Base-by-base conservation (phyloP, 108 stramenopile genomes). In the Fragilariopsis cylindrus region DNA sequence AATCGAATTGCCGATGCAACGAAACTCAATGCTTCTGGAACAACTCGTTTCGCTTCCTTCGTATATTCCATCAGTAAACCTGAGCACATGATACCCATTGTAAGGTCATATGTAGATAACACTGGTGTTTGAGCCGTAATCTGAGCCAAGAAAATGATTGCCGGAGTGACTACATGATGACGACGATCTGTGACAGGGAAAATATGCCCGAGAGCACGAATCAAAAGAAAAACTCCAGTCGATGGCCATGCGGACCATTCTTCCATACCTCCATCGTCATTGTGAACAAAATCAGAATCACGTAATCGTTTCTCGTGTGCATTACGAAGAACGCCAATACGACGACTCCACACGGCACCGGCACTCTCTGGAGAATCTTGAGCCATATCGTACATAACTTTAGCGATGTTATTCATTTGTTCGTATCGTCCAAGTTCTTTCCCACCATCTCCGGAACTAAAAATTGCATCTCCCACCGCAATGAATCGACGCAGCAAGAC, bases 121-220 rank as follows among this genome's bases (percentile, higher is more conserved):
- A 98, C 77, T 12, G 95, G 95, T 45, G 93, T 92, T 65, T 96
- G 94, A 8, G 88, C 87, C 30, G 97, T 60, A 18, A 85, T 88
- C 67, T 97, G 94, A 4, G 94, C 91, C 42, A 98, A 69, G 42
- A 96, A 74, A 30, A 97, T 79, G 53, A 91, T 62, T 7, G 84
- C 86, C 3, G 96, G 97, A 30, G 92, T 96, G 16, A 96, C 85
- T n/a, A 98, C 87, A 4, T 89, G 80, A 71, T 98, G 97, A 15
- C 92, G 87, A 64, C 79, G 85, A 83, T 98, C 98, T 6, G 96
- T 96, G 21, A 90, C 84, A 6, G 95, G 93, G 68, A 96, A 98
- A 7, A 98, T 86, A n/a, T 95, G 89, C 30, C 86, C 82, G 66
- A 95, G 49, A 1, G 92, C 90, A 50, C 92, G 87, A 54, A 97